Base-by-base conservation (phyloP, 1,284 basidiomycete species). In the Hemileia vastatrix region DNA sequence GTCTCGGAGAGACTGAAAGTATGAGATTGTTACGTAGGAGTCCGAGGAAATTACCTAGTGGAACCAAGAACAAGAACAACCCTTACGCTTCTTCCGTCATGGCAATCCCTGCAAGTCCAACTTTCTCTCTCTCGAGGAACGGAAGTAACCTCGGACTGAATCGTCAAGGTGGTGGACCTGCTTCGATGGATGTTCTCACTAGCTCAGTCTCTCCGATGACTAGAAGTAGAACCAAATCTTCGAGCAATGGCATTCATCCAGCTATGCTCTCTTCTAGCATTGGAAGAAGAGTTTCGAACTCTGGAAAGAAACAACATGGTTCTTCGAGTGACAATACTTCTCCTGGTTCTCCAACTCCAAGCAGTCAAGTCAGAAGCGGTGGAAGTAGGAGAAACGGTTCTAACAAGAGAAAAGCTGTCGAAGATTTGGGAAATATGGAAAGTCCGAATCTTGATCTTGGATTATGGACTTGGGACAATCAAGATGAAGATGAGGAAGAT, bases 21-120 rank as follows among this genome's bases (percentile, higher is more conserved):
- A 65, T 67, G 8, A 62, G 64, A 36, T 63, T 66, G 1, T 56
- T 69, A 45, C 65, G 73, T 8, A 63, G 73, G 47, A 72, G 71
- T 57, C 73, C 73, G 33, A 65, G 73, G 19, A 75, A 75, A 66
- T 68, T 68, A n/a, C 72, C 72, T 40, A 64, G 60, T 24, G 72
- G 72, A 6, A 72, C 70, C 31, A 57, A 65, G 47, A 67, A 64
- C 15, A 64, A 59, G 23, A 57, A 67, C 33, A 75, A 75, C 57
- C 73, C 73, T 2, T 75, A 71, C 57, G 73, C 73, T 4, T 64
- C 66, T 52, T 66, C 6, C 11, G 15, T 11, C 15, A 40, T 40
- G 36, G 36, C 8, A 15, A 40, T 40, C 11, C 36, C 36, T 40
- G 36, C 36, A 40, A 40, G 36, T 40, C 36, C 36, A 40, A 40